Conservation (phyloP, 768 basidiomycete genomes). For the Russula sp. region DNA sequence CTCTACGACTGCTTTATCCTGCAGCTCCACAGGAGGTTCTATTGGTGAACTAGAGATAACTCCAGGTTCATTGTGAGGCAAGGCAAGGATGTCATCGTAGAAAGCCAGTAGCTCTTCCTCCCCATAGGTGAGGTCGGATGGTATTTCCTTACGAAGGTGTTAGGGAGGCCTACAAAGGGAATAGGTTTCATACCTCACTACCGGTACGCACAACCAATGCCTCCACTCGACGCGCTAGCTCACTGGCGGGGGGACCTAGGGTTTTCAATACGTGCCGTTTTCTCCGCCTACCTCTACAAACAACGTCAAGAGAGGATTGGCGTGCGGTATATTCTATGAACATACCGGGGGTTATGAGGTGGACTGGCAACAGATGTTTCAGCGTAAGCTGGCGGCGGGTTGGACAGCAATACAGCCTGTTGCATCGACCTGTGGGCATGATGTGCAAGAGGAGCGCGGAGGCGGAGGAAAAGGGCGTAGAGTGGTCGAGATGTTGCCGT, state of each 20-base stretch:
- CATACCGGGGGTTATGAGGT: not conserved
- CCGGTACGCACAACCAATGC: slow-evolving; percentile 4
- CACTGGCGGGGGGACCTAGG: not conserved
- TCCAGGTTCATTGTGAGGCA: slow-evolving; percentile 17
- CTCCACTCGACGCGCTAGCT: slow-evolving; percentile 16
- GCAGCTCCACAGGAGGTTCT: not conserved
- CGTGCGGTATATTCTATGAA: not conserved
- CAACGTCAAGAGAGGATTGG: not conserved
- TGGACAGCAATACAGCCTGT: slow-evolving; percentile 1
- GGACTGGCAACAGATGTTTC: not conserved
- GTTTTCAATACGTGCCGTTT: not conserved
- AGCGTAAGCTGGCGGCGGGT: not conserved
- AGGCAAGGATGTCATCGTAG: slow-evolving; percentile 36
- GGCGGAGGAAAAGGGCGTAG: not conserved
- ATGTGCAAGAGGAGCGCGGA: not conserved
- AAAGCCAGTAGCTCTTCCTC: slow-evolving; percentile 35
- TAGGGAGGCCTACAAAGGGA: not conserved
- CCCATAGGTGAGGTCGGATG: slow-evolving; percentile 21
- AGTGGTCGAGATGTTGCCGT: too few relatives aligned
- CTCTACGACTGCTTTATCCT: slow-evolving; percentile 27
- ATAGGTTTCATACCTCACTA: not conserved
- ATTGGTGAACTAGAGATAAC: slow-evolving; percentile 10
- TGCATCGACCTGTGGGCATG: not conserved
- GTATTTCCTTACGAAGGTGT: not conserved
- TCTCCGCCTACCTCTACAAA: not conserved